Base-by-base conservation (phyloP, 148 eudicot species). In the Tetragonia tetragonoides region DNA sequence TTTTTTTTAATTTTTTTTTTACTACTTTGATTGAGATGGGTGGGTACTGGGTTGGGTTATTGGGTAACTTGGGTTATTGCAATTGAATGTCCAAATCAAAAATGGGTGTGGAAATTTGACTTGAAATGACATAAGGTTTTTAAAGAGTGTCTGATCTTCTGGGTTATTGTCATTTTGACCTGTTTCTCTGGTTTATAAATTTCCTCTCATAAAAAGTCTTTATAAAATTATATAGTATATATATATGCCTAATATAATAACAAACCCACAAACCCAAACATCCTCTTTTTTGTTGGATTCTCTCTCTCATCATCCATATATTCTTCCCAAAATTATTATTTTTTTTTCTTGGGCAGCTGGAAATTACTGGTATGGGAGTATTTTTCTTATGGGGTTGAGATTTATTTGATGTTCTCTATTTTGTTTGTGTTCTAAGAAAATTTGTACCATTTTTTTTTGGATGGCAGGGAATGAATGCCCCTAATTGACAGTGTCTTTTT, bases 101-200 rank as follows among this genome's bases (percentile, higher is more conserved):
- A 74, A 66, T 78, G 57, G 61, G 83, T 82, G 73, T 82, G 67
- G 44, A 75, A 79, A 81, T 86, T 86, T 85, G 89, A 85, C 87
- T 70, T 81, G 71, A 81, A 81, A 34, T 84, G 82, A 84, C 85
- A 79, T 23, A 10, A 46, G 72, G 34, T 21, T 49, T 64, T 72
- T 75, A 38, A 67, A n/a, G 61, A 54, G 34, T 66, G 74, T 68
- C 66, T 73, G 70, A 78, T 81, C 56, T 79, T 80, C 68, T 85
- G 72, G 71, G 75, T 69, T 80, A 65, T 53, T 83, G 69, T 83
- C 84, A 80, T 64, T 75, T 82, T 74, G 72, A 75, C 81, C 75
- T 78, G 46, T 70, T 68, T 68, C 8, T 64, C 53, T 47, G n/a
- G 23, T 23, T 66, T 76, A 28, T 72, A 56, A 23, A 61, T 16